Evolutionary conservation across 192 early-diverging fungal genomes (phyloP), one percentile per base, ranked within the genome.

Genomic region (Rhizophagus prolifer): DNA sequence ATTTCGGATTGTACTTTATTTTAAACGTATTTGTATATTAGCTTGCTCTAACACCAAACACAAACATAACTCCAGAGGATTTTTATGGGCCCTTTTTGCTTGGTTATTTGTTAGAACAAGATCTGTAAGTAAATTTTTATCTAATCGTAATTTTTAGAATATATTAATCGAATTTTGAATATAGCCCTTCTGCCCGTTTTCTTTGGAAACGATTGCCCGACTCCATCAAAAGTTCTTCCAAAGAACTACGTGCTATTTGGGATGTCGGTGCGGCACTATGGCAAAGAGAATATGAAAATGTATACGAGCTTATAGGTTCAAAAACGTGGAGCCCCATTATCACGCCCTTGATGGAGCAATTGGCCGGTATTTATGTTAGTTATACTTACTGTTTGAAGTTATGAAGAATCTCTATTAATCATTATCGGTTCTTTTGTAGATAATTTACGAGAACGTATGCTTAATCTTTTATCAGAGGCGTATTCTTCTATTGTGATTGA

Each of bases 141-240:
- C 7, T 1, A 16, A 23, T 70, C 16, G n/a, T 50, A 75, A 36
- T 44, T 75, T 68, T 65, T 75, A 21, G 9, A 19, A 3, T 31
- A n/a, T 75, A 31, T 13, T 64, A 74, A 59, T 23, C 65, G 9
- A 12, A 67, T 74, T 58, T 58, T 10, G 14, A 23, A 25, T 65
- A 47, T 74, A 78, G 77, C 7, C 69, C 69, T n/a, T 75, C 77
- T 7, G 77, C 77, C 16, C 23, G 58, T 30, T 78, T 78, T 36
- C 77, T 78, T 36, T 78, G 72, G 70, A 78, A 78, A 19, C 71
- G 77, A 30, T 78, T 78, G 31, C 71, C 71, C 6, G 70, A 71
- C 6, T 19, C 36, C 10, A n/a, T 75, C 23, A 78, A 71, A 65
- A 21, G 58, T 58, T 31, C 31, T 16, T 64, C 69, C 25, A 50